Base-by-base conservation (phyloP, 163 green algal species). In the Dunaliella salina region DNA sequence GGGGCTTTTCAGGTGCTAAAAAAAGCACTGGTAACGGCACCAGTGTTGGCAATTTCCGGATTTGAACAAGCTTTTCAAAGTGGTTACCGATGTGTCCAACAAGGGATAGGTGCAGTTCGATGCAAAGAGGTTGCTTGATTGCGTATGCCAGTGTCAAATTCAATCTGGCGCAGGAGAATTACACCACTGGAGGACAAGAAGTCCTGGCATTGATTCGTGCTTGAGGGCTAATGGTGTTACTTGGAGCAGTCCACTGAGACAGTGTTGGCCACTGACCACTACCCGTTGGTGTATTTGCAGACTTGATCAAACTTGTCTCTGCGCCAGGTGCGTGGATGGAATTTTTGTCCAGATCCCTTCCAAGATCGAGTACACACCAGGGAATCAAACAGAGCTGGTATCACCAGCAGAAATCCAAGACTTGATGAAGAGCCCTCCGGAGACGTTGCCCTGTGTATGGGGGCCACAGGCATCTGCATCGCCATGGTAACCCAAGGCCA, bases 181-280 rank as follows among this genome's bases (percentile, higher is more conserved):
- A 1, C 84, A 50, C 94, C 92, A 80, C 34, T 80, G 0, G 84
- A 79, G 12, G 45, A 80, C 33, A 90, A 93, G 1, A 87, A 89
- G 12, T 90, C 94, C n/a, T 46, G 92, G 30, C 46, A 91, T 0
- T 87, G 82, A 24, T 85, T 92, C 0, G 35, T 92, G 0, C 45
- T 83, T 80, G 0, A 33, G 86, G 86, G 78, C 87, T 0, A 79
- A 81, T 67, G 89, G 93, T 69, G 57, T 30, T 94, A 0, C 29
- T 89, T 20, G 85, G 86, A 4, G 0, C 13, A 29, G 17, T 79
- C 17, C 25, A 90, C n/a, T 85, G 15, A 1, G 71, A 69, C 57
- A 26, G 57, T 69, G 57, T 69, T 93, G 18, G 71, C 72, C 78
- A 92, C 90, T 46, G 90, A 94, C 80, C 87, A 94, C 83, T 40